phyloP scores from a whole-genome alignment of 345 rosid species.

The Camelina neglecta region DNA sequence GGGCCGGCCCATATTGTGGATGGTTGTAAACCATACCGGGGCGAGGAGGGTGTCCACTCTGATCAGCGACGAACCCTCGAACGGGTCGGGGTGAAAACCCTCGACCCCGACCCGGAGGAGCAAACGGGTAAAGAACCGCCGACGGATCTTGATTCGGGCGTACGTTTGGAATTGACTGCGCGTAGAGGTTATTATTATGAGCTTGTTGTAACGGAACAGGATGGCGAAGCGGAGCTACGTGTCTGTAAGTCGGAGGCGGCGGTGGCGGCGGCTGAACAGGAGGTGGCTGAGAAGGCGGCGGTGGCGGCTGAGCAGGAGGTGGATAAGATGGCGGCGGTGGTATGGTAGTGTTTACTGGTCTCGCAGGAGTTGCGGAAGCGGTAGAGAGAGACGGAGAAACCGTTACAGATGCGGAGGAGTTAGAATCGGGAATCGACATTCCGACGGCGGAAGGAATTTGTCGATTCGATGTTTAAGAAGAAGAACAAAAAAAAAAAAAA shows the following conservation, averaged over 20 bases:
- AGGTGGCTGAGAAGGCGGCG: slow-evolving; percentile 17
- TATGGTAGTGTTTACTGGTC: neutral
- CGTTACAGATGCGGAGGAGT: slow-evolving; percentile 34
- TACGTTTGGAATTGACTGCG: slow-evolving; percentile 24
- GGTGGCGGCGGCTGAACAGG: slow-evolving; percentile 29
- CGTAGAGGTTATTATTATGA: slow-evolving; percentile 31
- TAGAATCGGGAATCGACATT: slow-evolving; percentile 42
- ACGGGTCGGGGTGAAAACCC: slow-evolving; percentile 61
- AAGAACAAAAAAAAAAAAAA: neutral
- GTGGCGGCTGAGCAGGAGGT: slow-evolving; percentile 28
- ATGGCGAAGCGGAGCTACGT: slow-evolving; percentile 29
- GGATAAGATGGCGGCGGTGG: slow-evolving; percentile 8
- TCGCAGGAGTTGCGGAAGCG: slow-evolving; percentile 1
- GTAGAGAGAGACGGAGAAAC: slow-evolving; percentile 24
- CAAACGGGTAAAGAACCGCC: slow-evolving; percentile 56
- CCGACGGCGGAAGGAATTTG: slow-evolving; percentile 34
- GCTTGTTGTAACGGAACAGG: slow-evolving; percentile 39
- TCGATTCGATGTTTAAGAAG: slow-evolving; percentile 1
- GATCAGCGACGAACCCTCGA: slow-evolving; percentile 43
- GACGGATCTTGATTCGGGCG: slow-evolving; percentile 37
- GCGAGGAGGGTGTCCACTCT: slow-evolving; percentile 45
- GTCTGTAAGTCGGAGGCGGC: slow-evolving; percentile 30
- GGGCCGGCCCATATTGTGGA: slow-evolving; percentile 32
- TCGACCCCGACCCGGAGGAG: slow-evolving; percentile 76
- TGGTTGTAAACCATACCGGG: slow-evolving; percentile 34